These are phyloP conservation scores for Curvularia hawaiiensis DNA, from an alignment of 2,329 filamentous ascomycete genomes.

Conservation along the genomic window DNA sequence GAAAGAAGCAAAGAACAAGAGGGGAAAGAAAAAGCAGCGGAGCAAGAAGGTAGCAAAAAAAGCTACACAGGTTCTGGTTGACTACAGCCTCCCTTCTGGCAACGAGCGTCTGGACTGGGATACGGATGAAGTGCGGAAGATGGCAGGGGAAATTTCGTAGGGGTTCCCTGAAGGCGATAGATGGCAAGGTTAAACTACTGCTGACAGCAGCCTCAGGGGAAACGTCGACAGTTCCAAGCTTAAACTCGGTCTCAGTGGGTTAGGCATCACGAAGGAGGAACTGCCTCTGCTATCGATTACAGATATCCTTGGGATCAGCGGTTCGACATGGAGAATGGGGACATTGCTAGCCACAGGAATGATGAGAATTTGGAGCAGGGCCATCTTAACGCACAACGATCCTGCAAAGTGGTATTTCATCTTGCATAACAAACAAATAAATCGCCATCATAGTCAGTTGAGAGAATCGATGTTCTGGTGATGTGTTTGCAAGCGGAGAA, in stretches of 20 bases:
- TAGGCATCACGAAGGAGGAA: not conserved
- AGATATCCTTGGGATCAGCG: not conserved
- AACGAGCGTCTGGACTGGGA: conserved; percentile 32
- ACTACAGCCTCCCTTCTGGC: conserved; percentile 19
- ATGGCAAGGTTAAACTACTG: not conserved
- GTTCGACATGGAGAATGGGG: not conserved
- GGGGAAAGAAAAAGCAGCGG: not conserved
- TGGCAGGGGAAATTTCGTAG: conserved; percentile 29
- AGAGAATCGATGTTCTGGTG: not conserved
- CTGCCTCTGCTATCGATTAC: not conserved
- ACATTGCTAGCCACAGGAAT: not conserved
- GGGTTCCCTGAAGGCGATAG: not conserved
- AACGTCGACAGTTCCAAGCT: not conserved
- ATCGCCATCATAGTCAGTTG: not conserved
- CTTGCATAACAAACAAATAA: not conserved
- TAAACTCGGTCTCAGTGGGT: not conserved
- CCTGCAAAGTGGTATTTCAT: not conserved
- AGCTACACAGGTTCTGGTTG: conserved; percentile 5
- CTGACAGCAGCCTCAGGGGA: not conserved
- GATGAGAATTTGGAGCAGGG: not conserved
- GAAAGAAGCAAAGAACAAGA: not conserved
- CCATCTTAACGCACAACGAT: not conserved
- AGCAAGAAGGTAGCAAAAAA: not conserved
- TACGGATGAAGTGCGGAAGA: conserved; percentile 28
- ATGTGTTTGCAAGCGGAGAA: not conserved